Base-by-base conservation (phyloP, 371 early-diverging fungal species). In the Rhizopus microsporus region DNA sequence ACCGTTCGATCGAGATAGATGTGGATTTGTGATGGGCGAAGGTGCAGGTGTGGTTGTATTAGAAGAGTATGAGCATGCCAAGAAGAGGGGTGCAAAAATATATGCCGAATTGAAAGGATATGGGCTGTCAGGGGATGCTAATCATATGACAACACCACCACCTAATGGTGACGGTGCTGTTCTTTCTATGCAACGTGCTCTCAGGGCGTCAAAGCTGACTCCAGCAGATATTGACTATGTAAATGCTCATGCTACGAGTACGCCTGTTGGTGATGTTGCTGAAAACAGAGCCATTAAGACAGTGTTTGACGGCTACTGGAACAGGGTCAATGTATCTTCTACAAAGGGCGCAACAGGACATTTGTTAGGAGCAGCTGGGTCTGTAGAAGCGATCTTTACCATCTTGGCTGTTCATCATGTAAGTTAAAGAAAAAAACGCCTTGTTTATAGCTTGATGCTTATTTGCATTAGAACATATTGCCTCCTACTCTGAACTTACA, bases 191-290 rank as follows among this genome's bases (percentile, higher is more conserved):
- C 64, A 68, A 53, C 75, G 92, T 10, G 95, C 97, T 0, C 57
- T 97, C 15, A 70, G 79, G 39, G 65, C 69, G 1, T 91, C 92
- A 0, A 68, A 78, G 0, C 46, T 93, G 46, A 54, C 62, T 0
- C 77, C 89, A 0, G 70, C 69, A 4, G 86, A 88, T 42, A 71
- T 97, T 15, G 92, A 84, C 47, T 95, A 97, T 72, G 78, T 97
- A 16, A 97, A 97, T 75, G 96, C 96, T 0, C 98, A 97, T 72
- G 98, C 98, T 0, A 97, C 97, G 0, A 91, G 94, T n/a, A 97
- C 98, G 4, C 80, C 85, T 31, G 75, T 86, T 48, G 87, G 93
- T 29, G 93, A 93, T 57, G 75, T 73, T 51, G 85, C 89, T n/a
- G 93, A 93, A 62, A 86, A 86, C 59, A 54, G 80, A 4, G 96